phyloP scores from a whole-genome alignment of 257 asterid species.

The Paraleonurus japonicus region DNA sequence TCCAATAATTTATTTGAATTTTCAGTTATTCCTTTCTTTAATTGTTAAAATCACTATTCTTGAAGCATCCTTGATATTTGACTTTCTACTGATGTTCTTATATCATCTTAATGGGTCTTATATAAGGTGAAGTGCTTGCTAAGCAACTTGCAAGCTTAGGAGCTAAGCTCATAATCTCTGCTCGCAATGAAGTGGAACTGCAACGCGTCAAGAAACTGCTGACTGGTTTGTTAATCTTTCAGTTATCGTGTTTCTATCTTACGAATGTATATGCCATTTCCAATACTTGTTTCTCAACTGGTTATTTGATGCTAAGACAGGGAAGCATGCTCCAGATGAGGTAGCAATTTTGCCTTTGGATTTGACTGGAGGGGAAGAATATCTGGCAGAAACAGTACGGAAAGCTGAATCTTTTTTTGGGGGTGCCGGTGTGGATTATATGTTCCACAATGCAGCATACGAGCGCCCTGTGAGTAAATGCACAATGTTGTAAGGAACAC shows the following conservation, averaged over 20 bases:
- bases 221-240: constrained; percentile 47
- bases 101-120: constrained; percentile 21
- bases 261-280: constrained; percentile 1
- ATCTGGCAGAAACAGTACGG: constrained; percentile 62
- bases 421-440: constrained; percentile 91
- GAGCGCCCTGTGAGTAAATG: constrained; percentile 87
- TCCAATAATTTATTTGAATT: constrained; percentile 5
- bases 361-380: constrained; percentile 71
- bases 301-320: constrained; percentile 42
- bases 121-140: constrained; percentile 86
- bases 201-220: constrained; percentile 73
- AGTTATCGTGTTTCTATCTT: background rate
- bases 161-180: constrained; percentile 91
- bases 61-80: background rate
- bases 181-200: constrained; percentile 85
- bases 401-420: constrained; percentile 75
- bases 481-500: background rate
- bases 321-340: constrained; percentile 80
- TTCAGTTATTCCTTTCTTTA: background rate
- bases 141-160: constrained; percentile 87
- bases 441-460: constrained; percentile 96
- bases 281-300: constrained; percentile 21
- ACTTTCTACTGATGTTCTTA: constrained; percentile 20
- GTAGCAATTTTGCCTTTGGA: constrained; percentile 86
- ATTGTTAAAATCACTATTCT: background rate